Conservation (phyloP, 2,329 filamentous ascomycete species). For the Phaeophleospora eucalypticola region DNA sequence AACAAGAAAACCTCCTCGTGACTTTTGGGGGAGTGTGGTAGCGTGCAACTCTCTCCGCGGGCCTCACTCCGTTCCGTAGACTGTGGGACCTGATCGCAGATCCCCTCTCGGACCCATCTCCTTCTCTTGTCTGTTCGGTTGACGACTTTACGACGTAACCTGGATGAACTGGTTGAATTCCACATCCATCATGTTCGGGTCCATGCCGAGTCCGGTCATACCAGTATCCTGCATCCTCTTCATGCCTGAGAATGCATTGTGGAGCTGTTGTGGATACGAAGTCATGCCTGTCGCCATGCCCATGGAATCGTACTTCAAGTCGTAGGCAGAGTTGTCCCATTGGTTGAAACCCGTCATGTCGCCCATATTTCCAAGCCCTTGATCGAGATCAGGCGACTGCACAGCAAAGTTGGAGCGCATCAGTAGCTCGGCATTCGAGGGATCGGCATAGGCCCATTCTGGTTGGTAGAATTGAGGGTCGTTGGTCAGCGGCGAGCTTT, state of each 20-base stretch:
- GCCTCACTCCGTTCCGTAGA: not conserved
- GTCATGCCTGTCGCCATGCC: slow-evolving; percentile 5
- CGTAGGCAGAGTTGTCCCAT: slow-evolving; percentile 16
- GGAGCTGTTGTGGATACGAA: slow-evolving; percentile 13
- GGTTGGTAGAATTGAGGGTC: slow-evolving; percentile 31
- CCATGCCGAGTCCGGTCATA: slow-evolving; percentile 3
- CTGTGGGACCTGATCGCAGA: no score
- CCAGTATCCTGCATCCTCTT: slow-evolving; percentile 10
- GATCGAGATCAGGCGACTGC: slow-evolving; percentile 14
- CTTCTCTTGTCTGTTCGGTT: not conserved
- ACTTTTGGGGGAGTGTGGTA: no score
- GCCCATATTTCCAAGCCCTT: slow-evolving; percentile 7
- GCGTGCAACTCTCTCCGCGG: not conserved
- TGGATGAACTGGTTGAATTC: slow-evolving; percentile 31
- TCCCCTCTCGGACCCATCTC: no score
- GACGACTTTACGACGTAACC: slow-evolving; percentile 17
- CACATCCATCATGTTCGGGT: slow-evolving; percentile 20
- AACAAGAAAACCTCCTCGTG: no score
- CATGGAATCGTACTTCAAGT: slow-evolving; percentile 10
- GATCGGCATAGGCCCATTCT: slow-evolving; percentile 24
- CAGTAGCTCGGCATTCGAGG: slow-evolving; percentile 17
- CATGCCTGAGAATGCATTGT: slow-evolving; percentile 9
- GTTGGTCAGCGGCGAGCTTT: slow-evolving; percentile 22
- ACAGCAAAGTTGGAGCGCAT: slow-evolving; percentile 23
- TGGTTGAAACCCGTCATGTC: slow-evolving; percentile 4